phyloP scores from a whole-genome alignment of 208 protist genomes.

The Kentomonas sorsogonicus region DNA sequence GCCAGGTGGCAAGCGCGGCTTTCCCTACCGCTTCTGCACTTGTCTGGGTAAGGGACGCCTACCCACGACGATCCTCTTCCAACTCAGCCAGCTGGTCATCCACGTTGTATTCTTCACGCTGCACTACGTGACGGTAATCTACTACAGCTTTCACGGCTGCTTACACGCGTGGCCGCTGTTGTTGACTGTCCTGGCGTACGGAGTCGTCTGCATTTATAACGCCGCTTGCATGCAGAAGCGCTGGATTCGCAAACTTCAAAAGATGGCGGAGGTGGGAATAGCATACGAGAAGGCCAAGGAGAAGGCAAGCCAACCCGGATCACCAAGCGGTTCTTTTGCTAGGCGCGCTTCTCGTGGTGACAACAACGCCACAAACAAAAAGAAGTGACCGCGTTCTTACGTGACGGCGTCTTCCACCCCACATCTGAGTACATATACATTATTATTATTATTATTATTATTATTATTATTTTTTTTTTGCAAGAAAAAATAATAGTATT shows the following conservation, averaged over 20 bases:
- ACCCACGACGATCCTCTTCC: conserved; percentile 45
- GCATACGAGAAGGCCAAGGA: background rate
- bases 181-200: conserved; percentile 25
- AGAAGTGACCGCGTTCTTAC: conserved; percentile 2
- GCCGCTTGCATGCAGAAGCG: conserved; percentile 44
- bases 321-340: no score
- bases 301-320: background rate
- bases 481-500: no score
- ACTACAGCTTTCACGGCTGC: conserved; percentile 38
- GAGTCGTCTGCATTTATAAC: conserved; percentile 45
- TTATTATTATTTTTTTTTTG: background rate
- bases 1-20: conserved; percentile 39
- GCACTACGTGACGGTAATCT: conserved; percentile 29
- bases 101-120: conserved; percentile 47
- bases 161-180: conserved; percentile 42
- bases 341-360: no score
- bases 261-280: conserved; percentile 20
- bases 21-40: conserved; percentile 42
- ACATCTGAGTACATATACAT: no score
- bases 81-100: conserved; percentile 39
- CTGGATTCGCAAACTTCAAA: conserved; percentile 52
- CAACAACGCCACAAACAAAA: conserved; percentile 1
- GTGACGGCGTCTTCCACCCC: no score
- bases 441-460: no score
- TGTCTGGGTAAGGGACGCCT: conserved; percentile 39